Base-by-base conservation (phyloP, 2,329 filamentous ascomycete genomes). In the Talaromyces sp. region DNA sequence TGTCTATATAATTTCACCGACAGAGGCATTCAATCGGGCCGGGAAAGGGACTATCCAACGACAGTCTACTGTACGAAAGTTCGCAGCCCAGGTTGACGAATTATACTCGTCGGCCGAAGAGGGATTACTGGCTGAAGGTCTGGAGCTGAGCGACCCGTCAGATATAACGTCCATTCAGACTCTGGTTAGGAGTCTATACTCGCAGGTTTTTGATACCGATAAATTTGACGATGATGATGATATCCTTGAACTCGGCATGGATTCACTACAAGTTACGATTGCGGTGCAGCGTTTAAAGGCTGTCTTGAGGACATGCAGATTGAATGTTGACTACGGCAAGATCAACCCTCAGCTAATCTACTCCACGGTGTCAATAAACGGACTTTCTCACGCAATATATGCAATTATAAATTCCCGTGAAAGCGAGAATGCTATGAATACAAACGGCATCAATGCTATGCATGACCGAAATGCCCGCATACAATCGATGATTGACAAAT, bases 21-120 rank as follows among this genome's bases (percentile, higher is more conserved):
- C 21, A 7, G 62, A 63, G 35, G 49, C 58, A 10, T 65, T 65
- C 24, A 57, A 50, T 17, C 49, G 63, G 58, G 58, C 63, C 2
- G 46, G 52, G 2, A 65, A 65, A 32, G 63, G 62, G 50, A 63
- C 61, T 4, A 58, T 64, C 7, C 57, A 64, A 29, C 61, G 64
- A 24, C 55, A 62, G n/a, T n/a, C 59, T 17, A 63, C 61, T 0
- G 58, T 59, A 35, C 24, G 35, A 13, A 62, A 63, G 29, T 66
- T 61, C 26, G 55, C 62, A 4, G 29, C 46, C 19, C 60, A 63
- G 46, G 32, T 65, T 14, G 61, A 63, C 14, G 38, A 55, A 31
- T 41, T 66, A 17, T 66, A 66, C 49, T 31, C 62, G 1, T 35
- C 55, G 24, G 58, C 56, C 26, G 56, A 56, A 27, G 52, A 55